These are phyloP conservation scores for Dioszegia hungarica DNA, from an alignment of 768 basidiomycete genomes.

Conservation along the genomic window DNA sequence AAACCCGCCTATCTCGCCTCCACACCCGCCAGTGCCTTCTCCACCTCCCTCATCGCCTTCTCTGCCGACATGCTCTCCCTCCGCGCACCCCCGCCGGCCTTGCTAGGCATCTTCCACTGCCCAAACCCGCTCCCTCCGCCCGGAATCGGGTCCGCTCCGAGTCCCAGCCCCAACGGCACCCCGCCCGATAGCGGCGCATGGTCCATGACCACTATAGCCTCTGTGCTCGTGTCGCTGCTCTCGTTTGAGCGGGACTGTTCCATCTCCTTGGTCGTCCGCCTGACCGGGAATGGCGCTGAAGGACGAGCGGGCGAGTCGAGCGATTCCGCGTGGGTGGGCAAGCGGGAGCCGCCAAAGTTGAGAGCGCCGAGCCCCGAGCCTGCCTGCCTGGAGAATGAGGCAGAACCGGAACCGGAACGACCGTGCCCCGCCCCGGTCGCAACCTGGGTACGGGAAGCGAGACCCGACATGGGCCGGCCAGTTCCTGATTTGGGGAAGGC, in stretches of 20 bases:
- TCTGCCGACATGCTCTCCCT: slow-evolving; percentile 44
- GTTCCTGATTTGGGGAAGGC: neutral
- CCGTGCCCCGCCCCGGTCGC: neutral
- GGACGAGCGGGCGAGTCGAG: slow-evolving; percentile 2
- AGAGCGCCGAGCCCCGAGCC: slow-evolving; percentile 16
- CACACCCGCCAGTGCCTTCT: slow-evolving; percentile 37
- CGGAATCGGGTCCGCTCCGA: neutral
- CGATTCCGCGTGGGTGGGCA: slow-evolving; percentile 38
- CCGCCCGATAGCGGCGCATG: slow-evolving; percentile 5
- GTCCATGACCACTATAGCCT: slow-evolving; percentile 27
- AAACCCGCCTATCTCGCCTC: slow-evolving; percentile 20
- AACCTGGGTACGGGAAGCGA: neutral
- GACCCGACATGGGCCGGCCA: slow-evolving; percentile 2
- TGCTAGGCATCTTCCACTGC: slow-evolving; percentile 10
- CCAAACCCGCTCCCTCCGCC: neutral
- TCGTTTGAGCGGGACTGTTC: slow-evolving; percentile 4
- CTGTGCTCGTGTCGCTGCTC: slow-evolving; percentile 17
- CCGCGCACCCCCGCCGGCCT: slow-evolving; percentile 1
- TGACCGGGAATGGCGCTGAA: neutral
- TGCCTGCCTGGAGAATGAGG: slow-evolving; percentile 20
- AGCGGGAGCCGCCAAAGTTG: slow-evolving; percentile 17
- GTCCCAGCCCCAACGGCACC: neutral
- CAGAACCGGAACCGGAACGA: slow-evolving; percentile 7
- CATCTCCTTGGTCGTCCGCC: slow-evolving; percentile 7
- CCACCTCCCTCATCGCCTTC: slow-evolving; percentile 45